Conservation (phyloP, 1,139 yeast species). For the Yamadazyma aaseri region DNA sequence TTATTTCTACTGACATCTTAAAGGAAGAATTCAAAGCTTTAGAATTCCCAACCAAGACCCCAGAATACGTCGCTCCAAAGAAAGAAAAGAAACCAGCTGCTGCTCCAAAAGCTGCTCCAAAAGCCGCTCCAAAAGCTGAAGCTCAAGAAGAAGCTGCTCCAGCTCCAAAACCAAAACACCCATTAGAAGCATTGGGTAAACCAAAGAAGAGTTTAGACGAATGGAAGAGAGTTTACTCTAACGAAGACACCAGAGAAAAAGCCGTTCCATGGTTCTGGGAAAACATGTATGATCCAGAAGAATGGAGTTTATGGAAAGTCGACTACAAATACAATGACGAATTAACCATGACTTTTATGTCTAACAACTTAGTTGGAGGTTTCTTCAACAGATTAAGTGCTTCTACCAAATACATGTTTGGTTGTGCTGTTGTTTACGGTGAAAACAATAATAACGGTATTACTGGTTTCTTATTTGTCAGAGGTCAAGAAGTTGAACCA, state of each 20-base stretch:
- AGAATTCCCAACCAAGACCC: constrained; percentile 63
- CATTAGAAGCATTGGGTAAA: constrained; percentile 80
- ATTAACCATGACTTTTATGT: constrained; percentile 95
- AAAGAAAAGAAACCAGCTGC: constrained; percentile 58
- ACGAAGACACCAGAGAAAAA: constrained; percentile 92
- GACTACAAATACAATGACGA: constrained; percentile 98
- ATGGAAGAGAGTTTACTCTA: constrained; percentile 97
- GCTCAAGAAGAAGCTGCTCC: constrained; percentile 44
- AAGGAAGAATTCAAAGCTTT: constrained; percentile 41
- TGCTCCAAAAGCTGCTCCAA: constrained; percentile 32
- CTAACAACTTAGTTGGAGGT: constrained; percentile 97
- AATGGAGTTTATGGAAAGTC: constrained; percentile 94
- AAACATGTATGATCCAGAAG: constrained; percentile 84
- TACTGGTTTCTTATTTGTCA: constrained; percentile 88
- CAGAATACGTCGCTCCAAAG: constrained; percentile 75
- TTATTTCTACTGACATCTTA: constrained; percentile 57
- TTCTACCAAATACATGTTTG: constrained; percentile 93
- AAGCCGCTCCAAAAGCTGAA: constrained; percentile 42
- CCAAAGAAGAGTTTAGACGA: constrained; percentile 77
- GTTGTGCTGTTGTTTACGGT: constrained; percentile 92
- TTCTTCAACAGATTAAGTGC: constrained; percentile 94
- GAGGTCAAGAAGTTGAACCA: constrained; percentile 90
- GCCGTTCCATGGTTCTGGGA: constrained; percentile 99
- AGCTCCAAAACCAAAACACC: constrained; percentile 81
- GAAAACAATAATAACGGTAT: constrained; percentile 99